Base-by-base conservation (phyloP, 306 rosid species). In the Hippophae tibetana region DNA sequence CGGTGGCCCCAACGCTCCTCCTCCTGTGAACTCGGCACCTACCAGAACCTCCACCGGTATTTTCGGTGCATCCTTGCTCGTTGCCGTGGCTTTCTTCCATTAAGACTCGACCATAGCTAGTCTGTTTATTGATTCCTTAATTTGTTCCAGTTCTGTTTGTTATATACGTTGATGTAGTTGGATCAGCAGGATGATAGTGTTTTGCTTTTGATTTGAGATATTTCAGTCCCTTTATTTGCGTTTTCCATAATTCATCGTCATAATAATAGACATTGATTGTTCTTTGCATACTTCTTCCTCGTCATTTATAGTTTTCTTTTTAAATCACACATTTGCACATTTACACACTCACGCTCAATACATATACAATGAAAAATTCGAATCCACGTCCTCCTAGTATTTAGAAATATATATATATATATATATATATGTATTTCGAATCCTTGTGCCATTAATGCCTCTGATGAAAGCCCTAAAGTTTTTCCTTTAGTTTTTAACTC, bases 21-120 rank as follows among this genome's bases (percentile, higher is more conserved):
- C 71, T 44, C 67, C 75, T 2, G 25, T 1, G 7, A 63, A 5
- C 66, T 80, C 83, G 5, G 69, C 82, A 12, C 56, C 79, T 3
- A 25, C 78, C 13, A 50, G 9, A 60, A 55, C 51, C 48, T 5
- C 14, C 41, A 57, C 44, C 26, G 69, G 75, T 26, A 72, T 48
- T 58, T 60, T 69, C 48, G 5, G 43, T 52, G 7, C 75, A 42
- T 55, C 71, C 38, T 42, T 65, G 65, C 9, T 67, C 67, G 6
- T 59, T 61, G 74, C 52, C 62, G 6, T 57, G 47, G 74, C 64
- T 58, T 43, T 80, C 54, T 56, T 74, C 65, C 44, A 66, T 47
- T 66, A 62, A 70, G n/a, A 11, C 5, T 27, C 10, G 11, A 5
- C 38, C 38, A 5, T 44, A 7, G 31, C 12, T 9, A 10, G 26